Percentiles rank a stretch among this genome's conserved stretches.
Evolutionary conservation across 116 monocot species (phyloP).

Genomic region (Posidonia oceanica): DNA sequence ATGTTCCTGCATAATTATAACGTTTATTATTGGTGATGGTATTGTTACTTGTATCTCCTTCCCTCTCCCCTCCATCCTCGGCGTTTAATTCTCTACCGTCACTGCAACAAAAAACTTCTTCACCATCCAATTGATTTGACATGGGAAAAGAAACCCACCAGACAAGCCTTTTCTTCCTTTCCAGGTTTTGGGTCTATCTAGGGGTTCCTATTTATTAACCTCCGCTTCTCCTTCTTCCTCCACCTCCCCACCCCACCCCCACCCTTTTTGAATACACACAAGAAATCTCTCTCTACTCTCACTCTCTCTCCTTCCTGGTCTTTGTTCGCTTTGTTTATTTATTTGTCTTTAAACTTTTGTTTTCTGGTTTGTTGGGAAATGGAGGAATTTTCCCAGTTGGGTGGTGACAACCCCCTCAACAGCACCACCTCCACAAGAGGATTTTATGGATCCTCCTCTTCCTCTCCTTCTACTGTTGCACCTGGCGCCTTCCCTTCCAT

Average conservation of each 20-base stretch:
- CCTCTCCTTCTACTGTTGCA: conserved; percentile 5
- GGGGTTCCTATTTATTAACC: conserved; percentile 4
- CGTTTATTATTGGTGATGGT: too few relatives aligned
- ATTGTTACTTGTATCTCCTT: too few relatives aligned
- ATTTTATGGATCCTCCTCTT: conserved; percentile 17
- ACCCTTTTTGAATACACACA: background rate
- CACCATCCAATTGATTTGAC: conserved; percentile 17
- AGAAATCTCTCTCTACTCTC: background rate
- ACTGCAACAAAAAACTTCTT: background rate
- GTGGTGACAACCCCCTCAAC: conserved; percentile 1
- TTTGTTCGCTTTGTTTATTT: conserved; percentile 2
- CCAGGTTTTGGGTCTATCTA: conserved; percentile 17
- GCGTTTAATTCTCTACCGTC: conserved; percentile 2
- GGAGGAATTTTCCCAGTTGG: conserved; percentile 15
- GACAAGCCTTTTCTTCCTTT: conserved; percentile 17
- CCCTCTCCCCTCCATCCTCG: too few relatives aligned
- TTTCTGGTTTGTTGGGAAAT: conserved; percentile 11
- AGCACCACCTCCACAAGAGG: background rate
- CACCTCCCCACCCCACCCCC: background rate
- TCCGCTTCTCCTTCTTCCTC: background rate
- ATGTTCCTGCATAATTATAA: too few relatives aligned
- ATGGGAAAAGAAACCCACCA: conserved; percentile 22
- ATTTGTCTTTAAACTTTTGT: background rate
- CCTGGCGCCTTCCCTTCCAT: background rate
- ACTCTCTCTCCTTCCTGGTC: background rate